These are phyloP conservation scores for Penicillium vulpinum DNA, from an alignment of 2,329 filamentous ascomycete species.

Conservation along the genomic window DNA sequence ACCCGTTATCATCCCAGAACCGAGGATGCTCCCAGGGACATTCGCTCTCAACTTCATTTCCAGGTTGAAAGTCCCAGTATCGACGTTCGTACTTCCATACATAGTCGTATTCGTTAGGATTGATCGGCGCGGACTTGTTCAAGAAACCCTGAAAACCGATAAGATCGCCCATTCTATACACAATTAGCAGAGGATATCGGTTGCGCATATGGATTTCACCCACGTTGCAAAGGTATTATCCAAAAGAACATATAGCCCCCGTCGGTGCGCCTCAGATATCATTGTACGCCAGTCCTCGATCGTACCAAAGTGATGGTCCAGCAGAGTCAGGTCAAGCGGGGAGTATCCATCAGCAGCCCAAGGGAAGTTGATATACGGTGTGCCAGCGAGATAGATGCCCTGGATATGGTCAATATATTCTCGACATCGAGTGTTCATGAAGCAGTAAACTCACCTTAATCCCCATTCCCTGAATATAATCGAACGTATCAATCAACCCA, in stretches of 20 bases:
- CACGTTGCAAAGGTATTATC: slow-evolving; percentile 66
- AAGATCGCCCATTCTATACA: slow-evolving; percentile 55
- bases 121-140: slow-evolving; percentile 55
- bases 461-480: slow-evolving; percentile 67
- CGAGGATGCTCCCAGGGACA: slow-evolving; percentile 61
- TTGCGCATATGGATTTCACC: slow-evolving; percentile 21
- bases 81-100: slow-evolving; percentile 56
- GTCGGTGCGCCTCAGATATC: slow-evolving; percentile 60
- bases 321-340: slow-evolving; percentile 61
- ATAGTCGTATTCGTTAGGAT: slow-evolving; percentile 57
- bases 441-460: slow-evolving; percentile 54
- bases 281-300: slow-evolving; percentile 62
- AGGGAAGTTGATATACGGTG: slow-evolving; percentile 63
- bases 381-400: slow-evolving; percentile 63
- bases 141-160: slow-evolving; percentile 62
- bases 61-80: slow-evolving; percentile 60
- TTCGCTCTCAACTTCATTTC: slow-evolving; percentile 53
- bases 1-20: slow-evolving; percentile 59
- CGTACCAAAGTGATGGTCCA: slow-evolving; percentile 63
- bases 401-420: slow-evolving; percentile 25
- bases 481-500: slow-evolving; percentile 61
- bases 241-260: slow-evolving; percentile 65
- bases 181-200: neutral
- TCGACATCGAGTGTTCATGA: slow-evolving; percentile 24
- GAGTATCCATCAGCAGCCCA: slow-evolving; percentile 64